A percentile compares a stretch with the other conserved stretches of the same genome.
Conservation (phyloP, 192 early-diverging fungal species). For the Phycomyces nitens region DNA sequence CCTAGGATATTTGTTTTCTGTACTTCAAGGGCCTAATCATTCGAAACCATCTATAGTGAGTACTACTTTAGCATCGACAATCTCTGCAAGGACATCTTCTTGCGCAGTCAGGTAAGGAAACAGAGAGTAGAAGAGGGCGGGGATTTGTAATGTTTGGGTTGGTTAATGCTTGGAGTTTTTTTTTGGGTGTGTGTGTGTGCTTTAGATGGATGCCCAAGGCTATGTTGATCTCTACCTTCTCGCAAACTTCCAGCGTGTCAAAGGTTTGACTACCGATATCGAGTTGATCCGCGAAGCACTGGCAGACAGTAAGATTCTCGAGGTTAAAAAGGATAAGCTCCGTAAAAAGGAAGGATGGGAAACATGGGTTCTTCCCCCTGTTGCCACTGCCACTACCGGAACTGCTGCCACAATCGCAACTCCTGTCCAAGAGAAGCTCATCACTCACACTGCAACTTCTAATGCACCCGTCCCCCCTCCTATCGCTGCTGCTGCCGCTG, state of each 20-base stretch:
- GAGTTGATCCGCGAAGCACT: conserved; percentile 60
- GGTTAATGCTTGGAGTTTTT: too few species aligned
- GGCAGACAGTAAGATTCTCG: conserved; percentile 35
- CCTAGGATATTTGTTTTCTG: conserved; percentile 15
- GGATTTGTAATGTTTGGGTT: too few species aligned
- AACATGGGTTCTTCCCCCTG: conserved; percentile 67
- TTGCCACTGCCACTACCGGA: conserved; percentile 1
- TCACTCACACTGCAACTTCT: neutral
- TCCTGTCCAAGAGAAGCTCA: neutral
- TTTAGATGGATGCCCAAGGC: conserved; percentile 87
- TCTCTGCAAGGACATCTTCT: conserved; percentile 92
- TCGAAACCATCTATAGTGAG: conserved; percentile 68
- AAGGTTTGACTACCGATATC: conserved; percentile 62
- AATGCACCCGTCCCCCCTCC: too few species aligned
- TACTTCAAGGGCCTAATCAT: too few species aligned
- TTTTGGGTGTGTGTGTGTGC: conserved; percentile 4
- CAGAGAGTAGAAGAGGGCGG: neutral
- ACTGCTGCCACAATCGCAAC: neutral
- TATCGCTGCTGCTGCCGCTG: neutral
- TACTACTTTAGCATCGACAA: conserved; percentile 98
- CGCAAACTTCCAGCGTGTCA: conserved; percentile 88
- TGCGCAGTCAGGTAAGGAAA: conserved; percentile 57
- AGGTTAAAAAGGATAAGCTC: conserved; percentile 41
- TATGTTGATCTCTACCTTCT: conserved; percentile 77
- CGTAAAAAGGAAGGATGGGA: conserved; percentile 83